Evolutionary conservation across 768 basidiomycete species (phyloP).

Genomic region (Tylopilus sp.): DNA sequence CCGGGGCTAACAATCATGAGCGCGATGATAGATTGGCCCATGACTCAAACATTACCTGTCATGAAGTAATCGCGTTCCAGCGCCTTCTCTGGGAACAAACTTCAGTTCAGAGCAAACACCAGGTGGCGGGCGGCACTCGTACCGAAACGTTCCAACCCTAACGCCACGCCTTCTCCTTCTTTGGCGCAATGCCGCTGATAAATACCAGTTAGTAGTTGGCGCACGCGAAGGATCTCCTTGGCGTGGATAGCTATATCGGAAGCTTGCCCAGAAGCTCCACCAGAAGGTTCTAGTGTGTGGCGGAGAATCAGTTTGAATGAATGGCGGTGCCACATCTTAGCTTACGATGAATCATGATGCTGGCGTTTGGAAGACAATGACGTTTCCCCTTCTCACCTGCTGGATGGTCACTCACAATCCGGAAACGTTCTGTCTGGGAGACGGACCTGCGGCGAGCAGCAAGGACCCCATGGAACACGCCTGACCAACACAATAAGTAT

Average conservation of each 20-base stretch:
- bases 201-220: constrained; percentile 79
- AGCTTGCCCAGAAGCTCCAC: constrained; percentile 93
- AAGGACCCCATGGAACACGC: constrained; percentile 97
- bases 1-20: constrained; percentile 56
- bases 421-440: constrained; percentile 3
- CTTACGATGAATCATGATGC: constrained; percentile 98
- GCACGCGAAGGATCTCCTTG: constrained; percentile 89
- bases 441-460: constrained; percentile 75
- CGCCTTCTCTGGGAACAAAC: constrained; percentile 60
- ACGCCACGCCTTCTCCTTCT: constrained; percentile 58
- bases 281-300: constrained; percentile 86
- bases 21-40: constrained; percentile 17
- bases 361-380: constrained; percentile 88
- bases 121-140: constrained; percentile 28
- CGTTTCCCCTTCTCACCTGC: constrained; percentile 82
- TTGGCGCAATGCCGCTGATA: constrained; percentile 84
- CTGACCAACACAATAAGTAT: constrained; percentile 94
- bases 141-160: constrained; percentile 79
- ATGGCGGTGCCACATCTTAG: constrained; percentile 1
- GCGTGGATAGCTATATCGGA: constrained; percentile 98
- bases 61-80: constrained; percentile 95
- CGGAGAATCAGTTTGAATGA: constrained; percentile 7
- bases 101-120: constrained; percentile 21
- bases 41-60: constrained; percentile 54
- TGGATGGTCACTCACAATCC: constrained; percentile 10